Percentiles rank a stretch among this genome's conserved stretches.
These are phyloP conservation scores for Neoboletus magnificus DNA, from an alignment of 768 basidiomycete genomes.

Conservation along the genomic window DNA sequence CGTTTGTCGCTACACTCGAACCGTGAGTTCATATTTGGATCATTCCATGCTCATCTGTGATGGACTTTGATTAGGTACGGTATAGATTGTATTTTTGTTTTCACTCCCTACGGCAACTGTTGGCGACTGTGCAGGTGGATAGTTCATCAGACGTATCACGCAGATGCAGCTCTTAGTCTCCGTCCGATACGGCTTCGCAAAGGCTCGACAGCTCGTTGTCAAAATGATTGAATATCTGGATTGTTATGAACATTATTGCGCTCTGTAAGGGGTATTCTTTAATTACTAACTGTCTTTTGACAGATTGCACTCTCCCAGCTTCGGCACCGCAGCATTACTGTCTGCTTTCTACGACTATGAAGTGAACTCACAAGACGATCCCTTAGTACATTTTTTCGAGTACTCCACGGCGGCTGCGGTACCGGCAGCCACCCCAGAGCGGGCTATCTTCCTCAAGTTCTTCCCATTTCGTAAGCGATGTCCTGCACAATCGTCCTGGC, in stretches of 20 bases:
- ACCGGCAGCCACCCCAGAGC: neutral
- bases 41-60: no score
- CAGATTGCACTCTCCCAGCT: neutral
- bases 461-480: slow-evolving; percentile 6
- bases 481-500: neutral
- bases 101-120: slow-evolving; percentile 4
- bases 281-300: neutral
- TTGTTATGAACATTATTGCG: neutral
- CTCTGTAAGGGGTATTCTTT: neutral
- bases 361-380: neutral
- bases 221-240: neutral
- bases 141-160: slow-evolving; percentile 3
- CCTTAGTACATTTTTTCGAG: neutral
- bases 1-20: neutral
- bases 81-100: neutral
- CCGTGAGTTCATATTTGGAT: neutral
- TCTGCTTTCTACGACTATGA: slow-evolving; percentile 4
- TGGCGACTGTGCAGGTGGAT: slow-evolving; percentile 3
- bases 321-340: neutral
- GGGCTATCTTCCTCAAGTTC: neutral
- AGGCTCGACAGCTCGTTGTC: neutral
- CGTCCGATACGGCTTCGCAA: neutral
- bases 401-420: neutral
- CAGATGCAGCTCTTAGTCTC: neutral
- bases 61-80: slow-evolving; percentile 5